Conservation (phyloP, 1,284 basidiomycete genomes). For the Amylostereum areolatum region DNA sequence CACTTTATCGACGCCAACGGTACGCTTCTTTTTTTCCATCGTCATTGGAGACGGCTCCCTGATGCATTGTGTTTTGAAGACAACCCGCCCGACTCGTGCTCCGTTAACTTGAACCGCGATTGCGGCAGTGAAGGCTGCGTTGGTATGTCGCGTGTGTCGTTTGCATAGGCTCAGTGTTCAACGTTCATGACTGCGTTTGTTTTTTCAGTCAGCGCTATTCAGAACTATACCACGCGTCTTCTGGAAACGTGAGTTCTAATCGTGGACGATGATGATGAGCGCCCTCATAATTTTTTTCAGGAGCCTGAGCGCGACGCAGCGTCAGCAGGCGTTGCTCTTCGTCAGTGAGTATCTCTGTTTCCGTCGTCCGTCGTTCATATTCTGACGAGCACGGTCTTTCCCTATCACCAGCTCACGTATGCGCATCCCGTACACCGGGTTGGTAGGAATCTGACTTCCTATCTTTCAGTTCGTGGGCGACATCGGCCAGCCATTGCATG, state of each 20-base stretch:
- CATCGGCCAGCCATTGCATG: conserved; percentile 46
- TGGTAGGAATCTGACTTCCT: too few relatives aligned
- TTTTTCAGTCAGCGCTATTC: conserved; percentile 40
- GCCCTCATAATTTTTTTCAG: not conserved
- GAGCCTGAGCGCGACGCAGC: conserved; percentile 31
- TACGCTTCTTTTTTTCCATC: conserved; percentile 13
- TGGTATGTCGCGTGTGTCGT: not conserved
- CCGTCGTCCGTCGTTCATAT: not conserved
- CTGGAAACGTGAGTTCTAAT: conserved; percentile 24
- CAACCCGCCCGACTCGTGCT: conserved; percentile 40
- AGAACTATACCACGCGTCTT: conserved; percentile 49
- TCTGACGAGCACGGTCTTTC: not conserved
- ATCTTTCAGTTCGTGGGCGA: conserved; percentile 41
- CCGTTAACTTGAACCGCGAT: conserved; percentile 38
- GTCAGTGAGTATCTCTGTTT: conserved; percentile 20
- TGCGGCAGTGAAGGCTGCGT: conserved; percentile 41
- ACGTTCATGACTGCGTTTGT: not conserved
- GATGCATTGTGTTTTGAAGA: conserved; percentile 24
- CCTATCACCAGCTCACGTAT: too few relatives aligned
- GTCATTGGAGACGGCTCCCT: not conserved
- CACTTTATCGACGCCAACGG: conserved; percentile 48
- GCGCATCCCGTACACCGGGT: too few relatives aligned
- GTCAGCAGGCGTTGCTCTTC: conserved; percentile 47
- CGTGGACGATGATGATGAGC: not conserved
- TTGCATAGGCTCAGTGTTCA: not conserved